Evolutionary conservation across 2,329 filamentous ascomycete species (phyloP), one percentile per base, ranked within the genome.

Genomic region (Penicillium sp.): DNA sequence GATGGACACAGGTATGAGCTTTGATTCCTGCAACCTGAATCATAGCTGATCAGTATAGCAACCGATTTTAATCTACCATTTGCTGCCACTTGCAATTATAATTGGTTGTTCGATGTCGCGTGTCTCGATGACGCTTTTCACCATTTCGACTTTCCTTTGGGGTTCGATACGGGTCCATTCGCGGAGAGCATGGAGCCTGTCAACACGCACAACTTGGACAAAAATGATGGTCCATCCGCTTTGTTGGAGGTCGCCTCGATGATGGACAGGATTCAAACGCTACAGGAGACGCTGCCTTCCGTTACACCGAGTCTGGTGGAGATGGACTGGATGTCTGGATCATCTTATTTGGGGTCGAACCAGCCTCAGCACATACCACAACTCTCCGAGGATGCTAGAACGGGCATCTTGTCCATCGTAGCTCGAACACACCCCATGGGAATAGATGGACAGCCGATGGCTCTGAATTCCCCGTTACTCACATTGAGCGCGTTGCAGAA

Each of bases 41-140:
- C 29, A 42, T 8, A 13, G 11, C 52, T 54, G 26, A 26, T 4
- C 9, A 7, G 10, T 27, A 19, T 54, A 67, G 84, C 85, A 29
- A 85, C 80, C 64, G 86, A 84, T 0, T 88, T 88, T 67, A 87
- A 88, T 54, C 85, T 86, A 73, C 85, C 85, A 5, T 88, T 85
- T 68, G 86, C 85, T 2, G 86, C 85, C 1, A 83, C 84, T 58
- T 78, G 78, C 60, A 85, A 87, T 55, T 87, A 87, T 65, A 85
- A 83, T 56, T 88, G 85, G 84, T 67, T 88, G 2, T 87, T 87
- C 63, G 80, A 84, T 39, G 67, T 72, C 13, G 55, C 65, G 14
- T 71, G 65, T 45, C 69, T 82, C 55, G 75, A 79, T 53, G 69
- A 71, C 31, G 68, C 64, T 9, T 71, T 71, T 21, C 54, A 66